Base-by-base conservation (phyloP, 768 basidiomycete species). In the Mycena leptocephala region DNA sequence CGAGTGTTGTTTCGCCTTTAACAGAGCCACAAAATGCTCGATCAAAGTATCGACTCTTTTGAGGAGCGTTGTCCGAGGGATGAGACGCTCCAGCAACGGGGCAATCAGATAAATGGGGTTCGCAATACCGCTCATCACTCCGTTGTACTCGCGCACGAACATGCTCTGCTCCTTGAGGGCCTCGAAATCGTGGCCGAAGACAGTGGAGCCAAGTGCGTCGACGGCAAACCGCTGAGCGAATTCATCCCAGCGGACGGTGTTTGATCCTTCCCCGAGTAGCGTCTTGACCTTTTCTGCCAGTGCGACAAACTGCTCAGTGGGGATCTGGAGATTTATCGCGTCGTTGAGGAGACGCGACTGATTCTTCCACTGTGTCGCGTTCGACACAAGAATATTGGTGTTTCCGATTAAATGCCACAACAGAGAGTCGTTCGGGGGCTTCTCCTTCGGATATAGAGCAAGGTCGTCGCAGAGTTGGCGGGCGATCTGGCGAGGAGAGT, bases 171-270 rank as follows among this genome's bases (percentile, higher is more conserved):
- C 65, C 74, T 63, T 82, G 35, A 87, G 77, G 24, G 86, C 84
- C 37, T 84, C 80, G 72, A 87, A 87, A 73, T 87, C 82, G 73
- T 86, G 82, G 7, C 86, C 86, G 24, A 86, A 74, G n/a, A 82
- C 81, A 22, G 86, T 81, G 2, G 84, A 84, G 14, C 86, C 86
- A 30, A 87, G 82, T 14, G 83, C 86, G 71, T 87, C 86, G 20
- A 87, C 83, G 5, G 86, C 83, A 66, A 83, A 85, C 24, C 84
- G 82, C 80, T 83, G 62, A 14, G 64, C 82, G 67, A 35, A 79
- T 59, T 30, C 85, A 20, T 72, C 61, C 70, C 70, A 72, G 16
- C 35, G 62, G 0, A 72, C 68, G 26, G 70, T 63, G 48, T n/a
- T 51, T 20, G 62, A 81, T 11, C 85, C 83, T 43, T 79, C 63